Percentiles rank a stretch among this genome's conserved stretches.
These are phyloP conservation scores for Pseudocercospora pini-densiflorae DNA, from an alignment of 2,329 filamentous ascomycete species.

Conservation along the genomic window DNA sequence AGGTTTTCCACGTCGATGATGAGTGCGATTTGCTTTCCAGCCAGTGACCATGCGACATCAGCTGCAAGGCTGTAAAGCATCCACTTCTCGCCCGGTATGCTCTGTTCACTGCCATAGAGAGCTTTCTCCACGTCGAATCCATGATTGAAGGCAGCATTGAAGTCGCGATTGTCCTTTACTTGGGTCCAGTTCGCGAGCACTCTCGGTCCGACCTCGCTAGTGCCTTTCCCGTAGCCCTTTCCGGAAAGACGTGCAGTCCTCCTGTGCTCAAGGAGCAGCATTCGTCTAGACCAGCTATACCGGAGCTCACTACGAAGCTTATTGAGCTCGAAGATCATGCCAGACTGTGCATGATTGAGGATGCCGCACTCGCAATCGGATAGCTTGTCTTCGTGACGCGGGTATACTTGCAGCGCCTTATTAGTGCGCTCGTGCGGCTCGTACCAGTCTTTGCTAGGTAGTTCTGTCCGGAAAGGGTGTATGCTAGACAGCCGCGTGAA, in stretches of 20 bases:
- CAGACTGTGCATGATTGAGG: slow-evolving; percentile 39
- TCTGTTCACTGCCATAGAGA: slow-evolving; percentile 25
- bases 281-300: slow-evolving; percentile 36
- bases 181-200: slow-evolving; percentile 37
- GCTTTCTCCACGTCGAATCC: slow-evolving; percentile 37
- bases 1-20: slow-evolving; percentile 20
- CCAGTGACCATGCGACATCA: slow-evolving; percentile 36
- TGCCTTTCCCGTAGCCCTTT: slow-evolving; percentile 26
- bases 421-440: slow-evolving; percentile 38
- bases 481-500: slow-evolving; percentile 39
- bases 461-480: slow-evolving; percentile 35
- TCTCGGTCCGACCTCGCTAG: slow-evolving; percentile 31
- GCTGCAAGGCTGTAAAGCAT: slow-evolving; percentile 31
- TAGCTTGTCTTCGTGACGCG: slow-evolving; percentile 39
- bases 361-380: slow-evolving; percentile 37
- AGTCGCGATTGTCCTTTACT: slow-evolving; percentile 41
- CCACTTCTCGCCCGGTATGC: slow-evolving; percentile 26
- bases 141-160: slow-evolving; percentile 40
- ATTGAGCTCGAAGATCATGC: slow-evolving; percentile 44
- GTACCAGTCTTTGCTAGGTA: slow-evolving; percentile 25
- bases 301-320: slow-evolving; percentile 37
- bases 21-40: slow-evolving; percentile 26
- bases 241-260: slow-evolving; percentile 38
- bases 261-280: slow-evolving; percentile 40
- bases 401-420: slow-evolving; percentile 37